Percentiles rank a stretch among this genome's conserved stretches.
These are phyloP conservation scores for Flaveria ramosissima DNA, from an alignment of 129 eudicot genomes.

Conservation along the genomic window DNA sequence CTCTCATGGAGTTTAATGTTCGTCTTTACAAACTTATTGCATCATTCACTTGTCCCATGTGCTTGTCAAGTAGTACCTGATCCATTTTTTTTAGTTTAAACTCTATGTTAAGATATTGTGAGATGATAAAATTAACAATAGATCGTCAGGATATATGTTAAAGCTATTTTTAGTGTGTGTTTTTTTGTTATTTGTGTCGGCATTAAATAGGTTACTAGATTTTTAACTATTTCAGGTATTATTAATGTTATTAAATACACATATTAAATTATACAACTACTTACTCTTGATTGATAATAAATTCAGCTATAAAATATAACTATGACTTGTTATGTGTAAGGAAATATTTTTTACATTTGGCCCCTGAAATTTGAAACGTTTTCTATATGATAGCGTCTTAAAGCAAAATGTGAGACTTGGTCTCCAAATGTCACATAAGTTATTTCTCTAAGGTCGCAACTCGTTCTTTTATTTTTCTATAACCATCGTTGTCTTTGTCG, in stretches of 20 bases:
- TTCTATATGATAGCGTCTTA: background rate
- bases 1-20: slow-evolving; percentile 28
- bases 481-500: too few relatives aligned
- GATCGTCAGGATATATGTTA: too few relatives aligned
- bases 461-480: too few relatives aligned
- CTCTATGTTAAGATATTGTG: background rate
- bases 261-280: background rate
- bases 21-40: slow-evolving; percentile 22
- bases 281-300: background rate
- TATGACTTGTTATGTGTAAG: background rate
- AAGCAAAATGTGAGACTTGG: background rate
- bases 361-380: background rate
- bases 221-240: too few relatives aligned
- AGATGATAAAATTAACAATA: background rate
- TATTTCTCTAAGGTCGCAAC: too few relatives aligned
- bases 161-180: too few relatives aligned
- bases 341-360: too few relatives aligned
- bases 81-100: background rate
- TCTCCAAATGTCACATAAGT: too few relatives aligned
- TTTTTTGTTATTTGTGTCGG: too few relatives aligned
- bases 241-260: too few relatives aligned
- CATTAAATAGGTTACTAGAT: too few relatives aligned
- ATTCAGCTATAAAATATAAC: background rate
- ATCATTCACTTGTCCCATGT: slow-evolving; percentile 30
- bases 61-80: slow-evolving; percentile 20